These are phyloP conservation scores for Camelina sativa DNA, from an alignment of 345 rosid genomes.

Conservation along the genomic window DNA sequence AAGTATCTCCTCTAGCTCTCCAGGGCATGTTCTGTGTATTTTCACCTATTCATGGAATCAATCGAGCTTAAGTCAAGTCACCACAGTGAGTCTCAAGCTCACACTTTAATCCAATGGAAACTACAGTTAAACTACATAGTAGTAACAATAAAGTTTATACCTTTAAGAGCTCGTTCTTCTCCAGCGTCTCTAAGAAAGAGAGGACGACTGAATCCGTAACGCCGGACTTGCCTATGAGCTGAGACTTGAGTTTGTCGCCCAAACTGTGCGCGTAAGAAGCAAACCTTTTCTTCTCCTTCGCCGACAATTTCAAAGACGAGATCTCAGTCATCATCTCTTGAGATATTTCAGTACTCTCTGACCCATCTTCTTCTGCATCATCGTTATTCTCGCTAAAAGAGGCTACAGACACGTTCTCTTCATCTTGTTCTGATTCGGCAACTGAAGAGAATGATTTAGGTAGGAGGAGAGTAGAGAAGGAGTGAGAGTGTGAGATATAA, in stretches of 20 bases:
- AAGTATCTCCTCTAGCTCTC: constrained; percentile 73
- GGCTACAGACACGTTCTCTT: neutral
- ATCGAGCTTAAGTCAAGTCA: neutral
- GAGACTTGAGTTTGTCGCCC: constrained; percentile 78
- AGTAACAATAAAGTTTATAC: constrained; percentile 40
- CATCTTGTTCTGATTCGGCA: neutral
- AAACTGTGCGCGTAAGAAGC: constrained; percentile 66
- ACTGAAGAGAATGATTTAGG: constrained; percentile 20
- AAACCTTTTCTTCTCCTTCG: constrained; percentile 12
- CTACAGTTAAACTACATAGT: neutral
- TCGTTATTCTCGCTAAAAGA: constrained; percentile 1
- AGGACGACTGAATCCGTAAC: constrained; percentile 62
- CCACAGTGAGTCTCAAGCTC: too few relatives aligned
- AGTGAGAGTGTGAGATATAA: constrained; percentile 12
- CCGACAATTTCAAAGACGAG: neutral
- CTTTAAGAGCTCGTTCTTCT: constrained; percentile 82
- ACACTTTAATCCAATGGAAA: neutral
- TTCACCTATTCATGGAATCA: constrained; percentile 53
- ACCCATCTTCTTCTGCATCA: neutral
- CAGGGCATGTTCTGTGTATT: constrained; percentile 76
- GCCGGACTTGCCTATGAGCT: constrained; percentile 77
- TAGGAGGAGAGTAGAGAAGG: constrained; percentile 18
- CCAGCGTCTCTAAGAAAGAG: constrained; percentile 71
- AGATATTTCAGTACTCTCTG: neutral
- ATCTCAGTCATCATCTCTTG: neutral